phyloP scores from a whole-genome alignment of 768 basidiomycete species.

The Russula sp. region DNA sequence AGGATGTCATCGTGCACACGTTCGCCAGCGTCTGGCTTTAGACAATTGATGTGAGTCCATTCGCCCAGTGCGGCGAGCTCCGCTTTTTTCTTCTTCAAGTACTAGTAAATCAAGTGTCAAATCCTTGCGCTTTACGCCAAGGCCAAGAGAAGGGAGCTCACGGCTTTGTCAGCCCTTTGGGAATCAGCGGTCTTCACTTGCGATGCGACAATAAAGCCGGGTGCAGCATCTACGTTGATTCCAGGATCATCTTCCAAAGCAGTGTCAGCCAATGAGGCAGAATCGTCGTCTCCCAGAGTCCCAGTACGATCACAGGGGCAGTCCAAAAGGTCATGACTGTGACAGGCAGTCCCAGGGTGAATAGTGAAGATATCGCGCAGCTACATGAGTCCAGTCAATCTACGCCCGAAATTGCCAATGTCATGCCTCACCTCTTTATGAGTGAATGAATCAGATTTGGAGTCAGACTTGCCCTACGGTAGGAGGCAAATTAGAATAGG shows the following conservation, averaged over 20 bases:
- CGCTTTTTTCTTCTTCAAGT: slow-evolving; percentile 58
- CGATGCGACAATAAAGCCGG: slow-evolving; percentile 55
- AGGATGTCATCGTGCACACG: slow-evolving; percentile 63
- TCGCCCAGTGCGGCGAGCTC: slow-evolving; percentile 67
- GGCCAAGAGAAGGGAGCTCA: slow-evolving; percentile 29
- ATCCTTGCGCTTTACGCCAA: slow-evolving; percentile 12
- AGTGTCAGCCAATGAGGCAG: not conserved
- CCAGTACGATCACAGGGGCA: slow-evolving; percentile 53
- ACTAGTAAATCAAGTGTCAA: slow-evolving; percentile 35
- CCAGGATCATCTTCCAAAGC: slow-evolving; percentile 27
- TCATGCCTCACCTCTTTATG: slow-evolving; percentile 64
- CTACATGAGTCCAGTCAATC: slow-evolving; percentile 35
- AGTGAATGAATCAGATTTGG: slow-evolving; percentile 81
- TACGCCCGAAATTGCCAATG: slow-evolving; percentile 12
- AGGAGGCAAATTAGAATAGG: slow-evolving; percentile 1
- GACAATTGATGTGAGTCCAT: slow-evolving; percentile 83
- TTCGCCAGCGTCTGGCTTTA: slow-evolving; percentile 39
- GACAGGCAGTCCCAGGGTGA: slow-evolving; percentile 69
- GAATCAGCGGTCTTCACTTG: slow-evolving; percentile 45
- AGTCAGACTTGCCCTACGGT: slow-evolving; percentile 39
- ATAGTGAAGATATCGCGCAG: slow-evolving; percentile 91
- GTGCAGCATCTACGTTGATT: slow-evolving; percentile 30
- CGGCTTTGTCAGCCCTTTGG: slow-evolving; percentile 48
- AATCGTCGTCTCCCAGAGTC: not conserved
- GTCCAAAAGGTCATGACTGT: slow-evolving; percentile 88